Percentiles rank a stretch among this genome's conserved stretches.
phyloP scores from a whole-genome alignment of 768 basidiomycete species.

The Tremella yokohamensis region DNA sequence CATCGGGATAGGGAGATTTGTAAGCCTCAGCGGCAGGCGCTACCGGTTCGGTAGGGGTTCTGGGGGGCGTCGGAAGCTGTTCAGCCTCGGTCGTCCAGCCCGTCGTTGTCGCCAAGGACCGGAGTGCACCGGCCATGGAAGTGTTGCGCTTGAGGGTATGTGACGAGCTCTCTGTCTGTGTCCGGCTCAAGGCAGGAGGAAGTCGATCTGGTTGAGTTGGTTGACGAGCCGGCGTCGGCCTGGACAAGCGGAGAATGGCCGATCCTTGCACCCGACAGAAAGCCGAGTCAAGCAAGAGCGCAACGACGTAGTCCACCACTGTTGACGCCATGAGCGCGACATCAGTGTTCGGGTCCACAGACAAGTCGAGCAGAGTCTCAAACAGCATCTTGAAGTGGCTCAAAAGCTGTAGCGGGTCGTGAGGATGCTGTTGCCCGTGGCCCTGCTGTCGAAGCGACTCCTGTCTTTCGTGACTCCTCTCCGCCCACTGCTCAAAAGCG shows the following conservation, averaged over 20 bases:
- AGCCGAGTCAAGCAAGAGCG: conserved; percentile 81
- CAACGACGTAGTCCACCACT: conserved; percentile 86
- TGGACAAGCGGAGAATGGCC: conserved; percentile 54
- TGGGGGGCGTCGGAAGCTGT: conserved; percentile 9
- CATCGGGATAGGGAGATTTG: conserved; percentile 38
- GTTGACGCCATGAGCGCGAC: conserved; percentile 87
- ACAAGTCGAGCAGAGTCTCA: conserved; percentile 78
- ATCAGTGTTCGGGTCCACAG: conserved; percentile 87
- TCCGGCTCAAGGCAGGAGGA: conserved; percentile 28
- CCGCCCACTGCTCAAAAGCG: conserved; percentile 73
- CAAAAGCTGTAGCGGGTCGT: conserved; percentile 54
- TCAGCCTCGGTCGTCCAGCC: conserved; percentile 23
- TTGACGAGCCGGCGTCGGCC: conserved; percentile 10
- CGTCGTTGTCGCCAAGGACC: conserved; percentile 46
- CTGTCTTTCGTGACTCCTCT: conserved; percentile 56
- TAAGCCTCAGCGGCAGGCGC: conserved; percentile 11
- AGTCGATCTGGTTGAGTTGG: conserved; percentile 9
- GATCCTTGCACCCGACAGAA: conserved; percentile 71
- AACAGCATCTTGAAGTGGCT: conserved; percentile 95
- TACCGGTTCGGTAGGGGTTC: conserved; percentile 9
- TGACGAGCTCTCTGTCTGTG: conserved; percentile 30
- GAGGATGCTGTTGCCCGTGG: conserved; percentile 6
- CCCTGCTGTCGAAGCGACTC: conserved; percentile 60
- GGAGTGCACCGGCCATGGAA: conserved; percentile 44
- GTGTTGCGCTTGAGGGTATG: conserved; percentile 38